A percentile compares a stretch with the other conserved stretches of the same genome.
Evolutionary conservation across 495 filamentous ascomycete species (phyloP).

Genomic region (Penicilliopsis zonata): DNA sequence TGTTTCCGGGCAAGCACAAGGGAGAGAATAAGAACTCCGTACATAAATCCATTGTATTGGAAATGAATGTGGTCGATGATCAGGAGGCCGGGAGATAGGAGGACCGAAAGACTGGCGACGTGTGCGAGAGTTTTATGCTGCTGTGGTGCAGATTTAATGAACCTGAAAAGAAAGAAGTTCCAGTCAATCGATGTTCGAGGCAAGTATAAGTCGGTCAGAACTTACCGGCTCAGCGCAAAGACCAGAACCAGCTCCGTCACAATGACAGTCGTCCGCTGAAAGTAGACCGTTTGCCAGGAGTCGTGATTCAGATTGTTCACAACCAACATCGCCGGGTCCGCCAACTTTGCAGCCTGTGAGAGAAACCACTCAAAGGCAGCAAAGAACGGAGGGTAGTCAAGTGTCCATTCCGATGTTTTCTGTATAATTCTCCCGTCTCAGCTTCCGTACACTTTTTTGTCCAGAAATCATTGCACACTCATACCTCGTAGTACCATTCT

Average conservation of each 20-base stretch:
- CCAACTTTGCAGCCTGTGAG: slow-evolving; percentile 64
- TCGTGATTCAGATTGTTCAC: slow-evolving; percentile 73
- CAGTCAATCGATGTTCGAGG: too few species aligned
- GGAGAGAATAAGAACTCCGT: slow-evolving; percentile 77
- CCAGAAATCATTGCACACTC: slow-evolving; percentile 1
- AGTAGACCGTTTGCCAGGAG: slow-evolving; percentile 87
- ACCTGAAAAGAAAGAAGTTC: too few species aligned
- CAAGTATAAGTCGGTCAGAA: neutral
- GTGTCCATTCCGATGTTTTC: slow-evolving; percentile 96
- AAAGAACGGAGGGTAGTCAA: slow-evolving; percentile 97
- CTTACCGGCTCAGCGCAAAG: slow-evolving; percentile 70
- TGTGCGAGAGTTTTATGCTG: slow-evolving; percentile 66
- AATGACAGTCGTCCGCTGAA: slow-evolving; percentile 81
- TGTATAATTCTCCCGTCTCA: slow-evolving; percentile 11
- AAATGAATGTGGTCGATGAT: slow-evolving; percentile 99
- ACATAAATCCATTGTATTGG: slow-evolving; percentile 96
- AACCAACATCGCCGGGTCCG: slow-evolving; percentile 71
- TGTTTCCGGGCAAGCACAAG: slow-evolving; percentile 68
- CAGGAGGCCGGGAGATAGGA: slow-evolving; percentile 83
- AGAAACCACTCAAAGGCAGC: slow-evolving; percentile 92
- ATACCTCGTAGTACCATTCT: slow-evolving; percentile 89
- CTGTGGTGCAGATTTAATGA: slow-evolving; percentile 52
- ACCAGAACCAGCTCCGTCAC: slow-evolving; percentile 73
- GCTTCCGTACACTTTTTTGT: neutral
- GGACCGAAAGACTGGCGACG: slow-evolving; percentile 74